These are phyloP conservation scores for Rhizophora mangle DNA, from an alignment of 345 rosid genomes.

Conservation along the genomic window DNA sequence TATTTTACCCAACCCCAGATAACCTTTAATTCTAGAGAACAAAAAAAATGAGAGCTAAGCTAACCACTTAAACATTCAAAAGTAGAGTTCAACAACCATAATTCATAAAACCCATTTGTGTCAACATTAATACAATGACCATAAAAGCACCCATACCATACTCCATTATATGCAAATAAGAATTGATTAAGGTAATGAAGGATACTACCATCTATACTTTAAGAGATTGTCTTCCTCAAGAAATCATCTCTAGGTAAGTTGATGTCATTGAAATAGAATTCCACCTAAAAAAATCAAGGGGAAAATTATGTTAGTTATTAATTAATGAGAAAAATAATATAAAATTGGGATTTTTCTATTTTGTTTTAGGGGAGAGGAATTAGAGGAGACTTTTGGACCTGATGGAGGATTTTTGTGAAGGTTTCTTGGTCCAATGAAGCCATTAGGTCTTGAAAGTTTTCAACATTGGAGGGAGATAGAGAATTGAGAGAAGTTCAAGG, in stretches of 20 bases:
- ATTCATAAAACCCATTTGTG: neutral
- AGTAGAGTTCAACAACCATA: neutral
- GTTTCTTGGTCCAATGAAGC: slow-evolving; percentile 10
- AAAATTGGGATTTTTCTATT: too few relatives aligned
- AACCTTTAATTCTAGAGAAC: slow-evolving; percentile 40
- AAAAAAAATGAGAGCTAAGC: slow-evolving; percentile 42
- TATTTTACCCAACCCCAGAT: slow-evolving; percentile 31
- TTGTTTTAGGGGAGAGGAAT: too few relatives aligned
- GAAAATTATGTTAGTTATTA: neutral
- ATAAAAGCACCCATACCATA: too few relatives aligned
- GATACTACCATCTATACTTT: slow-evolving; percentile 41
- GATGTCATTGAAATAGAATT: slow-evolving; percentile 44
- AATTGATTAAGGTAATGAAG: slow-evolving; percentile 8
- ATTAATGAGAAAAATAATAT: too few relatives aligned
- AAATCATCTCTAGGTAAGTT: slow-evolving; percentile 35
- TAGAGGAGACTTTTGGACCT: neutral
- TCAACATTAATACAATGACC: too few relatives aligned
- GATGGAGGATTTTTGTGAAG: slow-evolving; percentile 2
- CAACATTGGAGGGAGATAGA: too few relatives aligned
- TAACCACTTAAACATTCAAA: slow-evolving; percentile 27
- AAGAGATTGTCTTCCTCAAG: slow-evolving; percentile 23
- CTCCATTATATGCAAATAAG: neutral
- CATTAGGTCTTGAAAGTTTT: neutral
- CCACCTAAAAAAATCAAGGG: slow-evolving; percentile 18
- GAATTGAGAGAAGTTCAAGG: too few relatives aligned